A percentile compares a stretch with the other conserved stretches of the same genome.
Conservation (phyloP, 768 basidiomycete genomes). For the Tephrocybe sp. region DNA sequence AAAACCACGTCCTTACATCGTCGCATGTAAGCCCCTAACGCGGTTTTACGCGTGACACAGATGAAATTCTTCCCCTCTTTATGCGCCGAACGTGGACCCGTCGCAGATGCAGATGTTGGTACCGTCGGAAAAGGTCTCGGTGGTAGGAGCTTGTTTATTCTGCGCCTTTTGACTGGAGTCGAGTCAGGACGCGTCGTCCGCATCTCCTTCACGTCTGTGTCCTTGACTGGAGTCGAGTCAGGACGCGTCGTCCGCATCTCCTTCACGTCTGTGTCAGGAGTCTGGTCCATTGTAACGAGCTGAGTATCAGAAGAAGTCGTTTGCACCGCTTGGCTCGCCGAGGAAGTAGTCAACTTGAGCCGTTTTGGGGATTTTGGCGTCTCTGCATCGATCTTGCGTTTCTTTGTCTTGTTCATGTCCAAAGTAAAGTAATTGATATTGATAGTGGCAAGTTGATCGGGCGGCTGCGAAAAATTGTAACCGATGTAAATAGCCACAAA, state of each 20-base stretch:
- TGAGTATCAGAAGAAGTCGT: slow-evolving; percentile 6
- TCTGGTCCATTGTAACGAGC: neutral
- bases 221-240: slow-evolving; percentile 13
- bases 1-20: slow-evolving; percentile 74
- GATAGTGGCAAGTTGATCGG: slow-evolving; percentile 11
- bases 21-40: slow-evolving; percentile 70
- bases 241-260: neutral
- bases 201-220: slow-evolving; percentile 16
- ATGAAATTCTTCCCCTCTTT: slow-evolving; percentile 81
- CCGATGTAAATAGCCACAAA: slow-evolving; percentile 22
- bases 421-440: slow-evolving; percentile 5
- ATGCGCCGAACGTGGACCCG: slow-evolving; percentile 78
- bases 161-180: slow-evolving; percentile 20
- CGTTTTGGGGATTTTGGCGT: slow-evolving; percentile 27
- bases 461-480: slow-evolving; percentile 16
- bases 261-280: neutral
- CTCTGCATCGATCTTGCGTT: slow-evolving; percentile 38
- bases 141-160: slow-evolving; percentile 68
- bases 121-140: slow-evolving; percentile 78
- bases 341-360: slow-evolving; percentile 26
- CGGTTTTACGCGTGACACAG: slow-evolving; percentile 76
- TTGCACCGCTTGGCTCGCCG: slow-evolving; percentile 14
- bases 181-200: slow-evolving; percentile 6
- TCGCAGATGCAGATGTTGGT: slow-evolving; percentile 71
- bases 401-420: slow-evolving; percentile 26